These are phyloP conservation scores for Venturiaceae sp. DNA, from an alignment of 2,329 filamentous ascomycete genomes.

Conservation along the genomic window DNA sequence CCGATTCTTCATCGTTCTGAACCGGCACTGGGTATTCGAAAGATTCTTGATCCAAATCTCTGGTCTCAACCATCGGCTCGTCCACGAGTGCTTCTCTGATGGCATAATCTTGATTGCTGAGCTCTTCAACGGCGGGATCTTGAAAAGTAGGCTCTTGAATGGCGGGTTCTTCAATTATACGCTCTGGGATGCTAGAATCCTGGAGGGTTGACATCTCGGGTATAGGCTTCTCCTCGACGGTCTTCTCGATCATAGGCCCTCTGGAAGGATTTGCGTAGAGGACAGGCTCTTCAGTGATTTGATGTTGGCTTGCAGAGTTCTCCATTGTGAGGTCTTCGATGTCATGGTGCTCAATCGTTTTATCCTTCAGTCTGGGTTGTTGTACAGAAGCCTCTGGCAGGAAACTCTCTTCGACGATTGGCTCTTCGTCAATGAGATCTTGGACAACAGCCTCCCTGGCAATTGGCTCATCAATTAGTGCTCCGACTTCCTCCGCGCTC, in stretches of 20 bases:
- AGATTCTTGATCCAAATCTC: background rate
- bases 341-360: conserved; percentile 13
- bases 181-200: background rate
- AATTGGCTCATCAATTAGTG: background rate
- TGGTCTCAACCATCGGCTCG: background rate
- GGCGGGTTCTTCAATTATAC: background rate
- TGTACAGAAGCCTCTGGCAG: background rate
- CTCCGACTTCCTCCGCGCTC: background rate
- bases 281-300: too few relatives aligned
- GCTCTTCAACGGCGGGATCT: background rate
- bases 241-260: background rate
- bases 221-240: background rate
- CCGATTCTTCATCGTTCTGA: conserved; percentile 1
- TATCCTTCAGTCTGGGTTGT: too few relatives aligned
- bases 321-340: too few relatives aligned
- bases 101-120: background rate
- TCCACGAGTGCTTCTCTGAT: background rate
- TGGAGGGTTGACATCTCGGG: background rate
- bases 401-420: background rate
- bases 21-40: background rate
- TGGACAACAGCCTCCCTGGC: background rate
- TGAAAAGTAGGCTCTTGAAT: background rate
- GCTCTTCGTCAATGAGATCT: background rate
- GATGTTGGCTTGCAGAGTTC: too few relatives aligned
- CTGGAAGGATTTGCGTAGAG: too few relatives aligned